These are phyloP conservation scores for Didymella lethalis DNA, from an alignment of 2,329 filamentous ascomycete species.

Conservation along the genomic window DNA sequence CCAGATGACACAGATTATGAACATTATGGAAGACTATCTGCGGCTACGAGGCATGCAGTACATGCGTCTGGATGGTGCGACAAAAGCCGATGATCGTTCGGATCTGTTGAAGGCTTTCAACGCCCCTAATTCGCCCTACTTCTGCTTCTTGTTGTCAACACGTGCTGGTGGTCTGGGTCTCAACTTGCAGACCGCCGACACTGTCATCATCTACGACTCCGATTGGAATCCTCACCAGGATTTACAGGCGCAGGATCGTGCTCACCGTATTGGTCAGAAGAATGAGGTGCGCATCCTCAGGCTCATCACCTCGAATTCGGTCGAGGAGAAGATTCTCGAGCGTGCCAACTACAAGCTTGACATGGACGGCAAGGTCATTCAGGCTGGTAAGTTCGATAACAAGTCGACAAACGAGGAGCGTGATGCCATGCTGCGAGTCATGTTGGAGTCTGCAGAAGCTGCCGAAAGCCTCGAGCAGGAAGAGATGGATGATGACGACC, in stretches of 20 bases:
- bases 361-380: conserved; percentile 99
- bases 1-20: conserved; percentile 99
- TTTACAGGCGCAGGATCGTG: conserved; percentile 98
- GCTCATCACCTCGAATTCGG: conserved; percentile 94
- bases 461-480: conserved; percentile 81
- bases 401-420: conserved; percentile 98
- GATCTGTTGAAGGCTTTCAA: conserved; percentile 91
- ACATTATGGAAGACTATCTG: conserved; percentile 99
- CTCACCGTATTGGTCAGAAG: conserved; percentile 99
- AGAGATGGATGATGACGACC: conserved; percentile 97
- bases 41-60: conserved; percentile 84
- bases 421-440: conserved; percentile 92
- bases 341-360: conserved; percentile 97
- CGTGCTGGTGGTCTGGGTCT: conserved; percentile 97
- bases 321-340: conserved; percentile 98
- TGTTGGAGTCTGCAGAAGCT: conserved; percentile 80
- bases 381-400: conserved; percentile 99
- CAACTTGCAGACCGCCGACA: conserved; percentile 96
- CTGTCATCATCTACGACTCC: conserved; percentile 99
- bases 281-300: conserved; percentile 97
- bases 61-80: conserved; percentile 92
- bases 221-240: conserved; percentile 99
- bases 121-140: conserved; percentile 86
- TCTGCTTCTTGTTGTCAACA: conserved; percentile 98
- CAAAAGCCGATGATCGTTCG: conserved; percentile 96